A percentile compares a stretch with the other conserved stretches of the same genome.
These are phyloP conservation scores for Calocera viscosa DNA, from an alignment of 768 basidiomycete species.

Conservation along the genomic window DNA sequence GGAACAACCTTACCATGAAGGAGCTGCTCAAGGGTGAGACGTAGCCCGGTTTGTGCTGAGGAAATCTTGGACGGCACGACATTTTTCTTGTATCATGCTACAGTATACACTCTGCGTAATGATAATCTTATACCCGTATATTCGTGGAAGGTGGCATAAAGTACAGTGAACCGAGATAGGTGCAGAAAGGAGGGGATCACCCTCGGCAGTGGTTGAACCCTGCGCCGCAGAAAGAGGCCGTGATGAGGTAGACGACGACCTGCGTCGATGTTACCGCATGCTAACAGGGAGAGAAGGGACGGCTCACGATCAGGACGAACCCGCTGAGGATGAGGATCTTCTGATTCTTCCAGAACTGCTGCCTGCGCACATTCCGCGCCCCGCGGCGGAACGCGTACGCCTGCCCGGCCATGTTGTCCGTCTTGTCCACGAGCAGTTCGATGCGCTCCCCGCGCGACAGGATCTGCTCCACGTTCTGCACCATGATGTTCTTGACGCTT, in stretches of 20 bases:
- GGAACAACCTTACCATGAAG: neutral
- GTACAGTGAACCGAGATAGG: slow-evolving; percentile 8
- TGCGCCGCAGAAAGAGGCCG: slow-evolving; percentile 83
- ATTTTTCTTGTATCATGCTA: neutral
- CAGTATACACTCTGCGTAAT: neutral
- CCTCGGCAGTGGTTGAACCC: slow-evolving; percentile 51
- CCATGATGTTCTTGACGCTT: slow-evolving; percentile 85
- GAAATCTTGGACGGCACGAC: neutral
- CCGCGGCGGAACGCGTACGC: slow-evolving; percentile 87
- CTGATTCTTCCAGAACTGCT: slow-evolving; percentile 84
- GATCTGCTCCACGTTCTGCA: slow-evolving; percentile 95
- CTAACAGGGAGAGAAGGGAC: slow-evolving; percentile 12
- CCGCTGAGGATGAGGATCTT: slow-evolving; percentile 55
- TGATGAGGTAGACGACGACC: slow-evolving; percentile 68
- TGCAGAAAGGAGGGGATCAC: neutral
- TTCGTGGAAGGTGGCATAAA: neutral
- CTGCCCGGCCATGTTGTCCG: slow-evolving; percentile 87
- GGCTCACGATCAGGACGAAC: slow-evolving; percentile 56
- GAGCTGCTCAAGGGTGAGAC: neutral
- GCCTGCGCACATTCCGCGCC: slow-evolving; percentile 63
- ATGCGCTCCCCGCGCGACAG: slow-evolving; percentile 88
- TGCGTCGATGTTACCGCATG: slow-evolving; percentile 23
- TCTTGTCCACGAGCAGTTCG: slow-evolving; percentile 92
- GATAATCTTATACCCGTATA: neutral
- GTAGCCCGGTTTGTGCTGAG: neutral